Base-by-base conservation (phyloP, 2,329 filamentous ascomycete genomes). In the Hymenoscyphus scutula region DNA sequence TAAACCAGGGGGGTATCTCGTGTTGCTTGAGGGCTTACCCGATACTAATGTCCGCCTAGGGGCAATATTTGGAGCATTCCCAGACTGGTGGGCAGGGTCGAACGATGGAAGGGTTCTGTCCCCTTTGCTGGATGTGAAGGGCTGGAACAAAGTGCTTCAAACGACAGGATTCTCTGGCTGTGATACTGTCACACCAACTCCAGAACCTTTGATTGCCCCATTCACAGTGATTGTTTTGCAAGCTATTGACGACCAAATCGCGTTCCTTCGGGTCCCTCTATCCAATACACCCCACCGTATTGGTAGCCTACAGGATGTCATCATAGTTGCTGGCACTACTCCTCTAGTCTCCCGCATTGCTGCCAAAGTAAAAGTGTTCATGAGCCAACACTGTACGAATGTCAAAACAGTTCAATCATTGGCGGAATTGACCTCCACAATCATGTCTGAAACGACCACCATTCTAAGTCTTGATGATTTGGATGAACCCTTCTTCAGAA, bases 1-100 rank as follows among this genome's bases (percentile, higher is more conserved):
- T 0, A 77, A 75, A 25, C 77, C 81, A 0, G 79, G 77, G 1
- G 82, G 81, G 0, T 76, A 78, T 41, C 69, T 84, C 17, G 17
- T 55, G 11, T n/a, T 55, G 10, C 25, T 30, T 55, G 53, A 55
- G 27, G 30, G 25, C 5, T 17, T n/a, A 4, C 25, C 10, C 17
- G n/a, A 55, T 32, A 29, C 25, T 6, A 30, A 32, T 30, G 30
- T 32, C 10, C 11, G 13, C 27, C 66, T 69, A 58, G 71, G 70
- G 15, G 30, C 56, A 10, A 61, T 71, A 17, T 71, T 74, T 25
- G 72, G 72, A 62, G 65, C 71, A 17, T 64, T 76, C 2, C 59
- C 67, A 0, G 73, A 70, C 41, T 74, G 4, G 73, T 74, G 73
- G 73, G 65, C 71, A 41, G 71, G 71, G 10, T 65, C 68, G 34